A percentile compares a stretch with the other conserved stretches of the same genome.
Evolutionary conservation across 257 asterid species (phyloP).

Genomic region (Eustoma russellianum): DNA sequence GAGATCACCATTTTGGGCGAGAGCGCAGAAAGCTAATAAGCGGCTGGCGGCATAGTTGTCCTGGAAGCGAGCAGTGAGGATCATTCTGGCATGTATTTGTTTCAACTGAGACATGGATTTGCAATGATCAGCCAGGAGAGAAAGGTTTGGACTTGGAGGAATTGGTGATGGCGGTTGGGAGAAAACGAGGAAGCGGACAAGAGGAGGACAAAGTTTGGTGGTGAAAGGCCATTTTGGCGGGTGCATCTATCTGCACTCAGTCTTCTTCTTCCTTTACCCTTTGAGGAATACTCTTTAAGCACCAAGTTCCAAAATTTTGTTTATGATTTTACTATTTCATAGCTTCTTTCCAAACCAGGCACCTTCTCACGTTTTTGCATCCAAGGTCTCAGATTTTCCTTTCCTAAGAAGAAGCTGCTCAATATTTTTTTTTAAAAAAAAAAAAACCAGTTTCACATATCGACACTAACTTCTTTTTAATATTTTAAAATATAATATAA

Average conservation of each 20-base stretch:
- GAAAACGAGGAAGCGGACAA: conserved; percentile 16
- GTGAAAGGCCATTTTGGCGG: conserved; percentile 16
- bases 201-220: conserved; percentile 8
- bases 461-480: no score
- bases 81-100: conserved; percentile 77
- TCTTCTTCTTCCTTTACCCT: no score
- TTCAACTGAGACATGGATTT: conserved; percentile 51
- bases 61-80: conserved; percentile 48
- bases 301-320: background rate
- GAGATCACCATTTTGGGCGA: conserved; percentile 50
- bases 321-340: no score
- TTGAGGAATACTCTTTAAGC: background rate
- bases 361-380: no score
- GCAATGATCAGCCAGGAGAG: conserved; percentile 48
- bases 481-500: no score
- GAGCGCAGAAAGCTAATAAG: conserved; percentile 63
- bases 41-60: conserved; percentile 78
- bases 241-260: conserved; percentile 14
- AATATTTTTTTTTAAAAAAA: no score
- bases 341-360: no score
- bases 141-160: conserved; percentile 18
- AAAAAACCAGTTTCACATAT: no score
- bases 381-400: no score
- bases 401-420: no score
- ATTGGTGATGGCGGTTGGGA: conserved; percentile 7